Conservation (phyloP, 148 eudicot genomes). For the Dysphania ambrosioides region DNA sequence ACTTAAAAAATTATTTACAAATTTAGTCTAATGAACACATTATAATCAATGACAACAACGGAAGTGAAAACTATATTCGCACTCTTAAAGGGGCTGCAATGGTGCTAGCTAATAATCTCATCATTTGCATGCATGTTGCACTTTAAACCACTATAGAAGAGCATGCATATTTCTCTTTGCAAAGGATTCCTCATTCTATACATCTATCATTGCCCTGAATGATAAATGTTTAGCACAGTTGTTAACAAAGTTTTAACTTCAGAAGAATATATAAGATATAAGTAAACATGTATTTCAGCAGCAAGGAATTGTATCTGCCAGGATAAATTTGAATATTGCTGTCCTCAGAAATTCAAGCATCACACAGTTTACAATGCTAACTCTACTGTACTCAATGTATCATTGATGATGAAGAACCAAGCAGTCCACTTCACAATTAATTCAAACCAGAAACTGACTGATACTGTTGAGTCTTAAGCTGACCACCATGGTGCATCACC, state of each 20-base stretch:
- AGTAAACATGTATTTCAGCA: neutral
- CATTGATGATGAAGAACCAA: constrained; percentile 15
- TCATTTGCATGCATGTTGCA: no score
- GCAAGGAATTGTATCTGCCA: constrained; percentile 20
- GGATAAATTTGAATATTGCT: neutral
- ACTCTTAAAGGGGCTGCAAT: no score
- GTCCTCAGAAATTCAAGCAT: constrained; percentile 22
- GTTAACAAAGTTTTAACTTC: neutral
- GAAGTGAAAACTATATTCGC: no score
- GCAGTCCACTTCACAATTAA: constrained; percentile 5
- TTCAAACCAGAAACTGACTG: neutral
- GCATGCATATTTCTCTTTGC: no score
- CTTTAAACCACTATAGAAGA: no score
- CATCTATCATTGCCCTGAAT: neutral
- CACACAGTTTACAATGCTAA: constrained; percentile 20
- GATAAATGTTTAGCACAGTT: neutral
- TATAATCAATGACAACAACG: no score
- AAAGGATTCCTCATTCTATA: neutral
- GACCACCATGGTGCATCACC: constrained; percentile 86
- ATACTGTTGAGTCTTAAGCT: constrained; percentile 21
- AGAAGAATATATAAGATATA: neutral
- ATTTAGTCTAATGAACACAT: no score
- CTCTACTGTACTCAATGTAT: constrained; percentile 20
- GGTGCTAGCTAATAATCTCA: no score
- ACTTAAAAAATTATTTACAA: no score